A percentile compares a stretch with the other conserved stretches of the same genome.
These are phyloP conservation scores for Aspergillus viridinutans DNA, from an alignment of 2,329 filamentous ascomycete species.

Conservation along the genomic window DNA sequence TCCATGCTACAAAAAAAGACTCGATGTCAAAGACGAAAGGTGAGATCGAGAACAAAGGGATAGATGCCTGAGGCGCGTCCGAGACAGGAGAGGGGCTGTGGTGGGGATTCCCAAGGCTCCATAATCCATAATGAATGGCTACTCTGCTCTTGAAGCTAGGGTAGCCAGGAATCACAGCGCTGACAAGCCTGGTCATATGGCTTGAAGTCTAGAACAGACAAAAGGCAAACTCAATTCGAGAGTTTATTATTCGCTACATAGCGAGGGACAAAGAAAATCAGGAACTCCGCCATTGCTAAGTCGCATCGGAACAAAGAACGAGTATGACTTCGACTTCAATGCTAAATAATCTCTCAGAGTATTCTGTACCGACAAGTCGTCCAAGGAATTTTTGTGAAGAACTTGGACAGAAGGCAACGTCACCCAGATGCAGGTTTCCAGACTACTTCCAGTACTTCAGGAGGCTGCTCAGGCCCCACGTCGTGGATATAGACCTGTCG, in stretches of 20 bases:
- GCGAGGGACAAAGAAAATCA: background rate
- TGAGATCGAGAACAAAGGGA: background rate
- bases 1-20: background rate
- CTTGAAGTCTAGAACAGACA: background rate
- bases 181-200: background rate
- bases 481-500: conserved; percentile 50
- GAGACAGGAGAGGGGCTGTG: background rate
- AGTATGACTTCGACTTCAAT: background rate
- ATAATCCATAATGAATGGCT: background rate
- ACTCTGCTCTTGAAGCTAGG: background rate
- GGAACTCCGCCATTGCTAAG: background rate
- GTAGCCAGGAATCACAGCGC: background rate
- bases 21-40: background rate
- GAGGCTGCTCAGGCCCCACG: conserved; percentile 6
- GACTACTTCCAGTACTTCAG: conserved; percentile 20
- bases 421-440: conserved; percentile 10
- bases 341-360: background rate
- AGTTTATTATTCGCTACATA: background rate
- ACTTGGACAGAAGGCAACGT: background rate
- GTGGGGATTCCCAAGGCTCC: background rate
- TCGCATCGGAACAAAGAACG: background rate
- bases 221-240: background rate
- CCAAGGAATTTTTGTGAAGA: background rate
- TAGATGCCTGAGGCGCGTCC: background rate
- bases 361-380: background rate